Base-by-base conservation (phyloP, 2,329 filamentous ascomycete genomes). In the Cladophialophora immunda region DNA sequence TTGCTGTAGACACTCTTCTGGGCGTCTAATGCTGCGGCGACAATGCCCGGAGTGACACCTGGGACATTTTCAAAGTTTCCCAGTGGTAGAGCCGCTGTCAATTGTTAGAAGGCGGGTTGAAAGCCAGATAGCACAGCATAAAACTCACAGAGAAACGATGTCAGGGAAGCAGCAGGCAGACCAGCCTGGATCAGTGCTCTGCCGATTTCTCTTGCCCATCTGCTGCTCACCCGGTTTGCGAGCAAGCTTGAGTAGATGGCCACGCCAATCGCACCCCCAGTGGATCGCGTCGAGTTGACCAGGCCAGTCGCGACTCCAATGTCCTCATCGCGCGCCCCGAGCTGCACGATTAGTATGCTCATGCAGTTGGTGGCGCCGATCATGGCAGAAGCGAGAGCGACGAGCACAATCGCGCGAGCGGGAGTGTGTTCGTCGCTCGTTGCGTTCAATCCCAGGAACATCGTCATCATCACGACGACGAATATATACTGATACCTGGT, bases 231-330 rank as follows among this genome's bases (percentile, higher is more conserved):
- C 17, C 50, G 55, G 22, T 58, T 63, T 53, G 29, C 45, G 7
- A 67, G 61, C 59, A 67, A 36, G 54, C 59, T 63, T 22, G 65
- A 67, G 57, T 64, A 67, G 29, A 67, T 67, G 7, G 65, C 60
- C 4, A 67, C 34, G 11, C 53, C 65, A 19, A 67, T 58, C 15
- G 53, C 65, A 19, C 65, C 65, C n/a, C 65, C 65, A 15, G 29
- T 52, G 1, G 27, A 30, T 32, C 55, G 55, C 11, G 53, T 38
- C 13, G 65, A 64, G 15, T 63, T 63, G n/a, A 66, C 29, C 58
- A 66, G 45, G 19, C 65, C 65, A 19, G 62, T 64, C 4, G 65
- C 65, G 7, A 67, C 15, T 45, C 65, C 65, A 36, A 67, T 67
- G 25, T 67, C 53, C n/a, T 67, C 36, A 32, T 67, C 65, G 19